phyloP scores from a whole-genome alignment of 805 yeast species.

The Blastobotrys americana region DNA sequence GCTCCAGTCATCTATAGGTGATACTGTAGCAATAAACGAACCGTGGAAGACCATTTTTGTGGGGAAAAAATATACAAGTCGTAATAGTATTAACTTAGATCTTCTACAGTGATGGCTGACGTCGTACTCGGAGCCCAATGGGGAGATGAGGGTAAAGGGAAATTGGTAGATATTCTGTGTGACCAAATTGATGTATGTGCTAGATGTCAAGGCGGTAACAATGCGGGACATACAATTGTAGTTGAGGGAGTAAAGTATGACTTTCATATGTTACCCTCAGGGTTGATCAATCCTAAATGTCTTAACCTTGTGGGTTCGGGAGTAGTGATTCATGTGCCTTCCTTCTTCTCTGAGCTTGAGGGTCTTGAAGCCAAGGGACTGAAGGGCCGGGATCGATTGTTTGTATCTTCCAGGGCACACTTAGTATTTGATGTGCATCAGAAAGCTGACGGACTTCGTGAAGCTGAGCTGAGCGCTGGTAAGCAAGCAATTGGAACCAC shows the following conservation, averaged over 20 bases:
- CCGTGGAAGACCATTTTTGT: not conserved
- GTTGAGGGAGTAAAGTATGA: slow-evolving; percentile 84
- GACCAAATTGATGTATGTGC: slow-evolving; percentile 96
- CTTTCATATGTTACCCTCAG: slow-evolving; percentile 98
- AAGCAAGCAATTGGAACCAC: slow-evolving; percentile 94
- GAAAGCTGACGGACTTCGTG: slow-evolving; percentile 90
- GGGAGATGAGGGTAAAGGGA: slow-evolving; percentile 99
- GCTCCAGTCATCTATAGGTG: slow-evolving; percentile 15
- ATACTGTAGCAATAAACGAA: not conserved
- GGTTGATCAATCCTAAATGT: slow-evolving; percentile 92
- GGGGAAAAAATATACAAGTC: not conserved
- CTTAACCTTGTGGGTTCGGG: slow-evolving; percentile 88
- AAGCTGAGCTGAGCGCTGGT: slow-evolving; percentile 72
- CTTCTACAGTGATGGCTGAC: slow-evolving; percentile 49
- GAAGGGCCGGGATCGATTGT: slow-evolving; percentile 65
- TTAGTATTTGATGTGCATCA: slow-evolving; percentile 97
- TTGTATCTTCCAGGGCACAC: slow-evolving; percentile 90
- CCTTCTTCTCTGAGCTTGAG: slow-evolving; percentile 80
- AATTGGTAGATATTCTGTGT: slow-evolving; percentile 89
- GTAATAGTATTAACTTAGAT: not conserved
- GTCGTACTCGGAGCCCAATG: slow-evolving; percentile 98
- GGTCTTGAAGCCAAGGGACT: slow-evolving; percentile 78
- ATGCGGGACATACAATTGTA: slow-evolving; percentile 98
- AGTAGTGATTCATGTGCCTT: slow-evolving; percentile 92
- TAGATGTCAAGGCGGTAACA: slow-evolving; percentile 95